A percentile compares a stretch with the other conserved stretches of the same genome.
Evolutionary conservation across 2,329 filamentous ascomycete species (phyloP).

Genomic region (Colletotrichum sidae): DNA sequence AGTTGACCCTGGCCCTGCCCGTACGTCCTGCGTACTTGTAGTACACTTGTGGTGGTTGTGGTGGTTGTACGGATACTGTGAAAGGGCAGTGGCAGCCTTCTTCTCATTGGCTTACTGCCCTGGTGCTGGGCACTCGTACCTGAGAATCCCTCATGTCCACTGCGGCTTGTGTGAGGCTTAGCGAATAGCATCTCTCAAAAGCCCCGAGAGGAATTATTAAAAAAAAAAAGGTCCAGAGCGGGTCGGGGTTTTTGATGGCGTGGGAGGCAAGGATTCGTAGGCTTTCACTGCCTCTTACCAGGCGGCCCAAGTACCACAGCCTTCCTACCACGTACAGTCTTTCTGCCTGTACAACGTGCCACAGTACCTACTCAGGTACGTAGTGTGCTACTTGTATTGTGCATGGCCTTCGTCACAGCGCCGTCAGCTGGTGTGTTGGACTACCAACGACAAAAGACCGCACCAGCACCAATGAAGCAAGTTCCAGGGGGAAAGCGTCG

Average conservation of each 20-base stretch:
- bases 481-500: constrained; percentile 19
- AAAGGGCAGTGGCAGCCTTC: too few species aligned
- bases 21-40: too few species aligned
- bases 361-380: too few species aligned
- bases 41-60: too few species aligned
- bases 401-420: constrained; percentile 5
- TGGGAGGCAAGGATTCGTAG: constrained; percentile 19
- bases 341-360: too few species aligned
- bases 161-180: neutral
- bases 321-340: too few species aligned
- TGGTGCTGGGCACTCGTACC: too few species aligned
- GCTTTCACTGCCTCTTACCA: constrained; percentile 8
- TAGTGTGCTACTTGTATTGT: neutral
- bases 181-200: constrained; percentile 24
- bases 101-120: neutral
- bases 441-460: constrained; percentile 21
- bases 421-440: constrained; percentile 21
- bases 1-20: neutral
- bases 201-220: constrained; percentile 26
- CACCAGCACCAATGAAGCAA: constrained; percentile 27
- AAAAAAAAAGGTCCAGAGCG: constrained; percentile 6
- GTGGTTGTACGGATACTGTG: too few species aligned
- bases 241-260: constrained; percentile 11
- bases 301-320: too few species aligned
- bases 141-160: too few species aligned